These are phyloP conservation scores for Coniella vitis DNA, from an alignment of 2,329 filamentous ascomycete genomes.

Conservation along the genomic window DNA sequence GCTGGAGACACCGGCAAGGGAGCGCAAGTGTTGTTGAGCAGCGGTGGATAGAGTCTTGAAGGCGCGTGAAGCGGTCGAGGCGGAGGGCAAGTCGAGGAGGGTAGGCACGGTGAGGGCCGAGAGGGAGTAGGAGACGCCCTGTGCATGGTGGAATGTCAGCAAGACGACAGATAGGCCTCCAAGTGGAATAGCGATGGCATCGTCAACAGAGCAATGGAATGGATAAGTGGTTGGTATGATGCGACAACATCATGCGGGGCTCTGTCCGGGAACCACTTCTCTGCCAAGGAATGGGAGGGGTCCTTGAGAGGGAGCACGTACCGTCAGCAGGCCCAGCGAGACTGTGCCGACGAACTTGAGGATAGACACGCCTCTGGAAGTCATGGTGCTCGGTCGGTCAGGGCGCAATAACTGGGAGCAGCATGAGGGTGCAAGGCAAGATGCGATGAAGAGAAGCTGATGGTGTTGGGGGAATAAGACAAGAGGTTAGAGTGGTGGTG, in stretches of 20 bases:
- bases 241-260: neutral
- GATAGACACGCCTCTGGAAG: constrained; percentile 62
- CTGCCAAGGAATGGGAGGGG: constrained; percentile 1
- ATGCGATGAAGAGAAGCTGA: neutral
- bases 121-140: constrained; percentile 88
- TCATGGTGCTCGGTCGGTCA: constrained; percentile 41
- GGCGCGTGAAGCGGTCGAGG: constrained; percentile 61
- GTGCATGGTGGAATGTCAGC: constrained; percentile 9
- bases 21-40: constrained; percentile 58
- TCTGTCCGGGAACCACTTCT: neutral
- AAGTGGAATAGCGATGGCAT: neutral
- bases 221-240: neutral
- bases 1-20: constrained; percentile 62
- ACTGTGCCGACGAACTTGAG: constrained; percentile 92
- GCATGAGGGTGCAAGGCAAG: constrained; percentile 6
- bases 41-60: constrained; percentile 60
- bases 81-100: constrained; percentile 73
- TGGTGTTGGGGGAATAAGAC: neutral
- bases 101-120: constrained; percentile 71
- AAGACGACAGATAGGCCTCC: neutral
- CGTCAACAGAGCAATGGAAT: neutral
- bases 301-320: constrained; percentile 39
- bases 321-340: constrained; percentile 80
- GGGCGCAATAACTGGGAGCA: constrained; percentile 5
- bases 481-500: neutral